Base-by-base conservation (phyloP, 768 basidiomycete species). In the Termitomyces sp. region DNA sequence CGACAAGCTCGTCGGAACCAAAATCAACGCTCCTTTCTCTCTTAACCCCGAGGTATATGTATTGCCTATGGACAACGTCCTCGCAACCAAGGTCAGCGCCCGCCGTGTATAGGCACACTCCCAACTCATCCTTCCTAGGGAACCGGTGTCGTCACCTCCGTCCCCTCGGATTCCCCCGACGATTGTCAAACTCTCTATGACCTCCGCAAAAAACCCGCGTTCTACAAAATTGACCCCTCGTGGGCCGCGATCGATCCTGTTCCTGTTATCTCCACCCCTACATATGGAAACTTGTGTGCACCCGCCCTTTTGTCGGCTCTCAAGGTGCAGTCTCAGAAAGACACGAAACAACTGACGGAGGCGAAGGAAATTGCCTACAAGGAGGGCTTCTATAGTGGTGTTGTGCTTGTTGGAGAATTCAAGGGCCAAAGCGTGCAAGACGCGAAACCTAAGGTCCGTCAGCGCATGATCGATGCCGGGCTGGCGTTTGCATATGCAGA, bases 291-390 rank as follows among this genome's bases (percentile, higher is more conserved):
- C 30, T 80, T 97, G 73, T 89, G 85, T 18, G 96, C 96, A 6
- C 85, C 88, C 2, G 83, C 86, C 3, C 74, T 98, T 45, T 84
- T 94, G 68, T 86, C 91, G 71, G 78, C 92, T 73, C 70, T 98
- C 60, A 98, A 98, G 77, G 94, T 99, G 67, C 88, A 92, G 64
- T 96, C 93, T 2, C 92, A 94, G 68, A 95, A 94, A 72, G 97
- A 99, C 67, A 80, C 80, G 46, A 95, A 94, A 73, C 91, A 92
- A 72, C 83, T 99, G 28, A 87, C 88, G 4, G 95, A 98, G 70
- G 97, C 97, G 52, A 99, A 99, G 74, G 97, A 98, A 66, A 83
- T 98, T 60, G 92, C 93, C 10, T 98, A 98, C 76, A 98, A 97
- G 75, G 96, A 98, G 72, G 97, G 97, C 22, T 98, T 98, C 81